Percentiles rank a stretch among this genome's conserved stretches.
These are phyloP conservation scores for Syzygium aromaticum DNA, from an alignment of 345 rosid species.

Conservation along the genomic window DNA sequence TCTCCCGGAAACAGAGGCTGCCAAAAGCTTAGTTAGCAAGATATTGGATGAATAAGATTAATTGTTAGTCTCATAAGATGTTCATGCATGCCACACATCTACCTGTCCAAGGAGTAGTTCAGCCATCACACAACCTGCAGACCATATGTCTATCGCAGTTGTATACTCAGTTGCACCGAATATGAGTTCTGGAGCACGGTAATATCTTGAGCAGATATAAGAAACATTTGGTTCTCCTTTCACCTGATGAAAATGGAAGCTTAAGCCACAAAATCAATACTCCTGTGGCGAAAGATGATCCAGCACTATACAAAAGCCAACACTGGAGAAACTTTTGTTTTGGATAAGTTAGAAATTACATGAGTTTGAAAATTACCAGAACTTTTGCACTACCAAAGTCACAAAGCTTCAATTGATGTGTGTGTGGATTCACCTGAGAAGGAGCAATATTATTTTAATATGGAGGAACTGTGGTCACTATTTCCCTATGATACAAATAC, in stretches of 20 bases:
- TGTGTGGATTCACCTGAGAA: conserved; percentile 76
- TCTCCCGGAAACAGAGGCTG: conserved; percentile 99
- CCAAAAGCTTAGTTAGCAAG: conserved; percentile 1
- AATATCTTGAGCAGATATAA: conserved; percentile 90
- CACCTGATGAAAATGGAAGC: conserved; percentile 33
- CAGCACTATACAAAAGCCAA: neutral
- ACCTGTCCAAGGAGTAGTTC: conserved; percentile 94
- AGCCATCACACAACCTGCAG: conserved; percentile 95
- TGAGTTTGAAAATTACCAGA: conserved; percentile 36
- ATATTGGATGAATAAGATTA: neutral
- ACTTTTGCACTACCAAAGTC: conserved; percentile 98
- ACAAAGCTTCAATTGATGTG: conserved; percentile 86
- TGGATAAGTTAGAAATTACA: neutral
- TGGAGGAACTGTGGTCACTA: neutral
- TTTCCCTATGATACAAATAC: neutral
- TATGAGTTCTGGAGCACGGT: conserved; percentile 95
- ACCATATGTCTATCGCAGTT: conserved; percentile 97
- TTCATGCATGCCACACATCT: neutral
- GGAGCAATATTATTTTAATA: neutral
- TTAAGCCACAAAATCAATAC: neutral
- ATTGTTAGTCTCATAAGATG: neutral
- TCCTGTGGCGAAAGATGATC: neutral
- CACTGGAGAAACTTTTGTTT: neutral
- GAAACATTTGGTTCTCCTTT: conserved; percentile 92
- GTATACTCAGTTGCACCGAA: conserved; percentile 97